A percentile compares a stretch with the other conserved stretches of the same genome.
Evolutionary conservation across 805 yeast genomes (phyloP).

Genomic region (Cyberlindnera japonica): DNA sequence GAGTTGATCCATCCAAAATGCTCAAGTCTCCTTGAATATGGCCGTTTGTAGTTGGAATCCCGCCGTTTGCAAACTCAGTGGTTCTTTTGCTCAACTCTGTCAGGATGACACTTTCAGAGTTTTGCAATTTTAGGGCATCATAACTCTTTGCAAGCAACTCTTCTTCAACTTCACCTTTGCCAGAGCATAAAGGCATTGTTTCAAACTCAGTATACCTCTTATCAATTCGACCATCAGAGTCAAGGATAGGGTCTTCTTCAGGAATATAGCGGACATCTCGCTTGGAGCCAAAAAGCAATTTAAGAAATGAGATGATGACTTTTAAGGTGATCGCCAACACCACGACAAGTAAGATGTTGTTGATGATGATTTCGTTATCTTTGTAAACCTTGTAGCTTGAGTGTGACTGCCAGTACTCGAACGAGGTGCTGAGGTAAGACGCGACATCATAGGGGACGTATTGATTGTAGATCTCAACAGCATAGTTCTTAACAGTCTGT

Average conservation of each 20-base stretch:
- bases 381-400: slow-evolving; percentile 12
- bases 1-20: slow-evolving; percentile 15
- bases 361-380: slow-evolving; percentile 4
- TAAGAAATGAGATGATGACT: slow-evolving; percentile 1
- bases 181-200: slow-evolving; percentile 14
- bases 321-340: slow-evolving; percentile 3
- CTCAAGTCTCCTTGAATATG: not conserved
- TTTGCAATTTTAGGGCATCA: slow-evolving; percentile 1
- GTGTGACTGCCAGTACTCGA: slow-evolving; percentile 6
- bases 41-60: not conserved
- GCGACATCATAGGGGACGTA: slow-evolving; percentile 8
- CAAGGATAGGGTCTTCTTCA: not conserved
- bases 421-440: slow-evolving; percentile 1
- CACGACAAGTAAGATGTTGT: slow-evolving; percentile 1
- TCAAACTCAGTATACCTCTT: slow-evolving; percentile 14
- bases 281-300: slow-evolving; percentile 1
- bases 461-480: slow-evolving; percentile 6
- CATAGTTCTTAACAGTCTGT: not conserved
- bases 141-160: slow-evolving; percentile 8
- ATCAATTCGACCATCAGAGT: not conserved
- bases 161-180: slow-evolving; percentile 15
- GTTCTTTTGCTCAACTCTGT: slow-evolving; percentile 5
- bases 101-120: slow-evolving; percentile 3
- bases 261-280: not conserved
- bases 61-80: not conserved